Evolutionary conservation across 2,329 filamentous ascomycete species (phyloP), one percentile per base, ranked within the genome.

Genomic region (Trichoderma breve): DNA sequence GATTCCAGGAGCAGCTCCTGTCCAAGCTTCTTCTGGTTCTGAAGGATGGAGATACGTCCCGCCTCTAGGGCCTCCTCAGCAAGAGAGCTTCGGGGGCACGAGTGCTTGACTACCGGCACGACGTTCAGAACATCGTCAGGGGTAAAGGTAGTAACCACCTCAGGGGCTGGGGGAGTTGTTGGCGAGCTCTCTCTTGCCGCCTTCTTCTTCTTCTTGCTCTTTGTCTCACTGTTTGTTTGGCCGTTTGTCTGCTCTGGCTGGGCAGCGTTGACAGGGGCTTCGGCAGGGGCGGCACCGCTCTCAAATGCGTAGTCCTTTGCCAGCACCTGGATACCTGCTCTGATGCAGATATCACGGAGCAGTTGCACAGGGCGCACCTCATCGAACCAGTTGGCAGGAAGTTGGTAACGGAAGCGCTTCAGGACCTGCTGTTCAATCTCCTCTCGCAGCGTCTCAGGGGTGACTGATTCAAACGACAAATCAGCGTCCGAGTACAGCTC

Each of bases 1-100:
- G 95, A 98, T 82, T 99, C 96, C n/a, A 98, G 85, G 34, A 99
- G 88, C 71, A 99, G 88, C 82, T 99, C 96, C 82, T 98, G 95
- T 53, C 96, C 96, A 60, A 99, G 89, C 83, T 98, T 96, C 84
- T 93, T 95, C 85, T 99, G 94, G 80, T 93, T 92, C 80, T 98
- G 95, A 77, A 96, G 90, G 73, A 99, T 91, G n/a, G 95, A 98
- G 79, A 99, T 95, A 68, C 95, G 93, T 28, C 96, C 96, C 71
- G 95, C 96, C 82, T 99, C 96, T 57, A 99, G 86, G 15, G 96
- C 95, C 83, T 99, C 96, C 81, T 99, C 96, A 0, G 96, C 95
- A 73, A 99, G 88, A 30, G 93, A 86, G 80, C 95, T 98, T 82
- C 93, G 92, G 51, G 95, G 96, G 73, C 93, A 91, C 4, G 96